Conservation (phyloP, 129 eudicot species). For the Artemisia annua region DNA sequence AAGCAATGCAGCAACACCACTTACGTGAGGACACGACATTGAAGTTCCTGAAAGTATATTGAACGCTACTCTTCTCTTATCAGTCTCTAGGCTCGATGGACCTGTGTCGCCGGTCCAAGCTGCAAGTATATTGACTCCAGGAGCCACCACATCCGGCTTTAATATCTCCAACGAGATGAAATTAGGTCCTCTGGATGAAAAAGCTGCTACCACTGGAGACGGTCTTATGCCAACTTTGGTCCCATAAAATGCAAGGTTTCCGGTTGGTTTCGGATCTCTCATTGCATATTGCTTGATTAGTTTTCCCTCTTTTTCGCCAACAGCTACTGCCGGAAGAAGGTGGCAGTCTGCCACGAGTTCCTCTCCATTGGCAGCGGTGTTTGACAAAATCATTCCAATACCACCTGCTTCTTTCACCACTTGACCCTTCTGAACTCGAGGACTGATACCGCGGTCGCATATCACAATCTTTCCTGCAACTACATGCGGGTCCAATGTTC, state of each 20-base stretch:
- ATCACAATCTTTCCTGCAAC: slow-evolving; percentile 83
- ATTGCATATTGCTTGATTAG: slow-evolving; percentile 57
- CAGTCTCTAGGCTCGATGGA: slow-evolving; percentile 73
- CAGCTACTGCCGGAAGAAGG: slow-evolving; percentile 81
- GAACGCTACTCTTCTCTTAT: slow-evolving; percentile 61
- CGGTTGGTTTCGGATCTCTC: slow-evolving; percentile 46
- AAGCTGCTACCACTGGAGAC: slow-evolving; percentile 92
- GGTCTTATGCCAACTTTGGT: slow-evolving; percentile 64
- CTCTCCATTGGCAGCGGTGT: slow-evolving; percentile 87
- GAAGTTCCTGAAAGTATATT: slow-evolving; percentile 92
- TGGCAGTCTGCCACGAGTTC: slow-evolving; percentile 88
- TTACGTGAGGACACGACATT: slow-evolving; percentile 96
- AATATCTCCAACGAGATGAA: slow-evolving; percentile 64
- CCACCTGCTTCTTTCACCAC: slow-evolving; percentile 95
- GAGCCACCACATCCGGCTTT: slow-evolving; percentile 87
- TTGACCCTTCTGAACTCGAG: slow-evolving; percentile 91
- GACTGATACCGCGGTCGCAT: slow-evolving; percentile 86
- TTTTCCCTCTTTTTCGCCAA: slow-evolving; percentile 72
- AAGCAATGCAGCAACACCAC: slow-evolving; percentile 84
- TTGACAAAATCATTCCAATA: slow-evolving; percentile 77
- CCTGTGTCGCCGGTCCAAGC: slow-evolving; percentile 78
- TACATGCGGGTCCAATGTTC: slow-evolving; percentile 57
- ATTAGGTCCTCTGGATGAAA: slow-evolving; percentile 92
- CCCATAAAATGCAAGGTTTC: slow-evolving; percentile 69
- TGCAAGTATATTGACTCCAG: slow-evolving; percentile 93